Evolutionary conservation across 352 stramenopile genomes (phyloP), one percentile per base, ranked within the genome.

Genomic region (Globisporangium cystogenes): DNA sequence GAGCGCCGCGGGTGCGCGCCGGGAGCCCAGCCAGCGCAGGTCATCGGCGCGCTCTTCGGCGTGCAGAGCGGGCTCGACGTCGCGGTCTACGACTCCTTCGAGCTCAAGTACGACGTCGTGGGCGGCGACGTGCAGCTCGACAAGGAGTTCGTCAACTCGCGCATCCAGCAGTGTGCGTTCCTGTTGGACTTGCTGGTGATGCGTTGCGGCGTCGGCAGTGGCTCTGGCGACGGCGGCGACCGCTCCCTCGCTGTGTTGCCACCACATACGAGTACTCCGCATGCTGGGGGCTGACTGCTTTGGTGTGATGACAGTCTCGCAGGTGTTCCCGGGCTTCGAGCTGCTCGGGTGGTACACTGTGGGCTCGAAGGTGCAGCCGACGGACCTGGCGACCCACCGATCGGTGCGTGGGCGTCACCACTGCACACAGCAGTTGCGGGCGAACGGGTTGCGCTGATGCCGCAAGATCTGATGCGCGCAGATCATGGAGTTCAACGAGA

Each of bases 1-100:
- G 73, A 85, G 64, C 76, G 83, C 53, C 75, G 73, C 60, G 74
- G 77, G 51, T 76, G 72, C 58, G 70, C 77, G 58, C 56, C 60
- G 65, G 42, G 73, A 65, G 64, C 79, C 53, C 60, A 69, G 31
- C 60, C 74, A 42, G 67, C 65, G 37, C 79, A 86, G 50, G 72
- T 86, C 64, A 93, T 78, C 65, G 95, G 95, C 60, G 74, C 96
- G 29, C 73, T 98, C 23, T 98, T 98, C 70, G 95, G 95, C 16
- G 81, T 90, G 58, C 89, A 96, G 60, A 85, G 86, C 52, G 82
- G 80, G 0, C 64, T 93, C 24, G 68, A 91, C 18, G 83, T 94
- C 23, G 68, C 83, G 14, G 78, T 96, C 7, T 88, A 77, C 52
- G 86, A 96, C 67, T 93, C 85, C 53, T 95, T 96, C 54, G 87